Evolutionary conservation across 1,139 yeast species (phyloP).

Genomic region (Waltiozyma sp.): DNA sequence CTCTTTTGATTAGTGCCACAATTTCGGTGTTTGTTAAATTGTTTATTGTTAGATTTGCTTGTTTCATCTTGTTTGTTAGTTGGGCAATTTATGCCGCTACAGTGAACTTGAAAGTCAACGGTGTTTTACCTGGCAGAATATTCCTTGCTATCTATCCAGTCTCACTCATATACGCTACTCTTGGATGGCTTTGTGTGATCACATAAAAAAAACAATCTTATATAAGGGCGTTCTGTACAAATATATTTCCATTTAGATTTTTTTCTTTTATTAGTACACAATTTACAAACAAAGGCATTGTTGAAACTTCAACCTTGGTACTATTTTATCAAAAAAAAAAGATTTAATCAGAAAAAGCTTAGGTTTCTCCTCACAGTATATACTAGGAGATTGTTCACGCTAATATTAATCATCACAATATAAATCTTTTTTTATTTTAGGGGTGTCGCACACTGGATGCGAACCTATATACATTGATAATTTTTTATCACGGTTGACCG

Average conservation of each 20-base stretch:
- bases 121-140: conserved; percentile 59
- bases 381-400: conserved; percentile 1
- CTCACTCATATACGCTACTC: conserved; percentile 58
- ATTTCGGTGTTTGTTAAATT: conserved; percentile 45
- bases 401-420: background rate
- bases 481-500: background rate
- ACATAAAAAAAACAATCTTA: too few relatives aligned
- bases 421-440: background rate
- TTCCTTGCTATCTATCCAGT: conserved; percentile 72
- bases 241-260: too few relatives aligned
- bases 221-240: too few relatives aligned
- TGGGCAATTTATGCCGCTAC: conserved; percentile 73
- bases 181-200: conserved; percentile 72
- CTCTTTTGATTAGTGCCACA: conserved; percentile 55
- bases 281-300: too few relatives aligned
- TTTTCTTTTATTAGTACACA: too few relatives aligned
- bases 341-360: background rate
- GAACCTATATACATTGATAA: too few relatives aligned
- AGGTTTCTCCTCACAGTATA: conserved; percentile 1
- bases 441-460: too few relatives aligned
- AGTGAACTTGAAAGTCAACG: conserved; percentile 55
- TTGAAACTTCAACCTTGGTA: too few relatives aligned
- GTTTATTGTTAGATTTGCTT: conserved; percentile 42
- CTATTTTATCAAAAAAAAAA: background rate
- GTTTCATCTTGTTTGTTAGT: conserved; percentile 41